phyloP scores from a whole-genome alignment of 2,329 filamentous ascomycete species.

The Nigrograna mackinnonii region DNA sequence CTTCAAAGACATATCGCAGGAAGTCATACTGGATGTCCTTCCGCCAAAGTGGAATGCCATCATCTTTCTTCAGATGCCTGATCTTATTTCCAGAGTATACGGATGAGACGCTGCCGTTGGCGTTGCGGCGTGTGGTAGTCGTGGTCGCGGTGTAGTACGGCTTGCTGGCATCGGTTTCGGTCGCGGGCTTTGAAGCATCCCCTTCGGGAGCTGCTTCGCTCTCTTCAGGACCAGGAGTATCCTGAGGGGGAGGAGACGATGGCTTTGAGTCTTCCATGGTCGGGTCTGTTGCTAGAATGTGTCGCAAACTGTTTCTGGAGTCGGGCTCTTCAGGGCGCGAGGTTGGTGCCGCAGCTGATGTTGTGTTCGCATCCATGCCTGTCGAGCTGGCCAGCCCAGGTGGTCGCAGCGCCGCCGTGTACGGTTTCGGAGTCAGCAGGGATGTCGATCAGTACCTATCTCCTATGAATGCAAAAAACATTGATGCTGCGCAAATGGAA shows the following conservation, averaged over 20 bases:
- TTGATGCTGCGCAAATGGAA: too few relatives aligned
- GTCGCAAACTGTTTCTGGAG: constrained; percentile 42
- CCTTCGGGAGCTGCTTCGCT: constrained; percentile 30
- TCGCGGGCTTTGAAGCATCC: constrained; percentile 27
- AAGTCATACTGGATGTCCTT: constrained; percentile 90
- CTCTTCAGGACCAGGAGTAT: constrained; percentile 36
- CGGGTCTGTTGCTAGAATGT: constrained; percentile 41
- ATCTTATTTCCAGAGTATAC: constrained; percentile 78
- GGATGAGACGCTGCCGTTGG: constrained; percentile 67
- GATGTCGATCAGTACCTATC: too few relatives aligned
- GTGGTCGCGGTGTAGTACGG: constrained; percentile 53
- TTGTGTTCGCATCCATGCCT: constrained; percentile 21
- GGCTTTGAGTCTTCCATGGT: constrained; percentile 38
- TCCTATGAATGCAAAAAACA: too few relatives aligned
- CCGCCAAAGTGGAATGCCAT: constrained; percentile 84
- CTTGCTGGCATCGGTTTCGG: constrained; percentile 25
- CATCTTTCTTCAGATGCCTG: constrained; percentile 83
- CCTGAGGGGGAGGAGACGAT: constrained; percentile 26
- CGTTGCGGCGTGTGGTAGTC: constrained; percentile 61
- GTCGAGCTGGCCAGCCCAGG: constrained; percentile 2
- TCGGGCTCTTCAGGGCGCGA: constrained; percentile 37
- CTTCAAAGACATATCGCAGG: constrained; percentile 76
- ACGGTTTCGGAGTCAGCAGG: constrained; percentile 20
- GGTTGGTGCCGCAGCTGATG: constrained; percentile 17
- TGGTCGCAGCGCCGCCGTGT: constrained; percentile 16